Base-by-base conservation (phyloP, 225 moss, liverwort and hornwort species). In the Bryum argenteum region DNA sequence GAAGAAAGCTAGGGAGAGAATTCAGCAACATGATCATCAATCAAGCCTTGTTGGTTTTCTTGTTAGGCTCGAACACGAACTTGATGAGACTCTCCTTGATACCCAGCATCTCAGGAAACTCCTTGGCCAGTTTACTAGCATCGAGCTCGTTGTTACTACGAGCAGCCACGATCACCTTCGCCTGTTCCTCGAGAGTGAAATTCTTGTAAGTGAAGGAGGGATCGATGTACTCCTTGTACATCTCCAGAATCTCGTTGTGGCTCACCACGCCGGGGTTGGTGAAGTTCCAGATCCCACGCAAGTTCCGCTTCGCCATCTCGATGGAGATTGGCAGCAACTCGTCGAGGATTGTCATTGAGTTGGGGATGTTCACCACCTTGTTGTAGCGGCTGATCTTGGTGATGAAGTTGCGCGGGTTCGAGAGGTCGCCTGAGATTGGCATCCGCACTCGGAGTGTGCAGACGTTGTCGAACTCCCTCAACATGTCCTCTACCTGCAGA, bases 251-350 rank as follows among this genome's bases (percentile, higher is more conserved):
- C 71, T 91, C 91, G 66, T 91, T 91, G 72, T 91, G 91, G 66
- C 91, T 91, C 58, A 91, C 91, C 8, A 88, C 91, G 16, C 91
- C 88, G 17, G 88, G 88, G 79, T 88, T 91, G 54, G 91, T 91
- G 67, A 90, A 90, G 74, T 90, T 90, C 83, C 85, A 90, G 61
- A 88, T 84, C 13, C 88, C 88, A 21, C 24, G 73, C 61, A 90
- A 61, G 56, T 88, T 90, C 55, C 88, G 79, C 80, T 88, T 90
- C 9, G 85, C 90, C 88, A 90, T 90, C 77, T 90, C 88, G 8
- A 90, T 82, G 2, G 90, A 88, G 73, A 90, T 90, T 8, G 90
- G 90, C 19, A 90, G 69, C 19, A 90, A 68, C 79, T 90, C 90
- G 63, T 90, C 90, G 26, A 90, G 76, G 41, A 90, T 68, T 0